A percentile compares a stretch with the other conserved stretches of the same genome.
These are phyloP conservation scores for Fistulifera pelliculosa DNA, from an alignment of 108 stramenopile species.

Conservation along the genomic window DNA sequence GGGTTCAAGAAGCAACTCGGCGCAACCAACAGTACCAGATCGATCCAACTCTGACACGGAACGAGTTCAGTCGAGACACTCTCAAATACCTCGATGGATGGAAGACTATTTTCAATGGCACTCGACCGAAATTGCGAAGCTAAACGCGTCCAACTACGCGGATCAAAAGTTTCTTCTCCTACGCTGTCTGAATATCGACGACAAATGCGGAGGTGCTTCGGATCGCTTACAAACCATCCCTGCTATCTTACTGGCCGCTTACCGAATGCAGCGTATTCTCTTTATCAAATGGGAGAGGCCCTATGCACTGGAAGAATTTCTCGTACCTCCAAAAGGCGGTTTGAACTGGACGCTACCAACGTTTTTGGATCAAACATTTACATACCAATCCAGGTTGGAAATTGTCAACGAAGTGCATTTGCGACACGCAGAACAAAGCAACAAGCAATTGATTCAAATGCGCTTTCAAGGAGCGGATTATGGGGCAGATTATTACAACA, in stretches of 20 bases:
- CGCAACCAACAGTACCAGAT: too few species aligned
- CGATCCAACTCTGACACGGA: too few species aligned
- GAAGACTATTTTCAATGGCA: conserved; percentile 42
- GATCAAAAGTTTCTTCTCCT: conserved; percentile 23
- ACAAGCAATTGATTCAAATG: not conserved
- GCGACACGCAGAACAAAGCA: too few species aligned
- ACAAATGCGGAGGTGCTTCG: conserved; percentile 29
- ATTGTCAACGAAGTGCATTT: conserved; percentile 1
- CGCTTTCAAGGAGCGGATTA: not conserved
- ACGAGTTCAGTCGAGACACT: too few species aligned
- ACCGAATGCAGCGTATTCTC: conserved; percentile 22
- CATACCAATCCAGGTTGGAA: not conserved
- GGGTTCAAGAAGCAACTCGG: too few species aligned
- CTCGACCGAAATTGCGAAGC: not conserved
- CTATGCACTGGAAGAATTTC: conserved; percentile 31
- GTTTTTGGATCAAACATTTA: not conserved
- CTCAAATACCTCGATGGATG: conserved; percentile 27
- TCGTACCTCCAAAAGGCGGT: conserved; percentile 24
- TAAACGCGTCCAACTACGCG: conserved; percentile 17
- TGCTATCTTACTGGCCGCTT: conserved; percentile 17
- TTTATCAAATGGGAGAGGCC: conserved; percentile 39
- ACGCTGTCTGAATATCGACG: conserved; percentile 11
- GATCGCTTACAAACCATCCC: conserved; percentile 37
- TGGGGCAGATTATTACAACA: not conserved
- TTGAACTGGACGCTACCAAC: conserved; percentile 21